Base-by-base conservation (phyloP, 345 rosid species). In the Salix exigua region DNA sequence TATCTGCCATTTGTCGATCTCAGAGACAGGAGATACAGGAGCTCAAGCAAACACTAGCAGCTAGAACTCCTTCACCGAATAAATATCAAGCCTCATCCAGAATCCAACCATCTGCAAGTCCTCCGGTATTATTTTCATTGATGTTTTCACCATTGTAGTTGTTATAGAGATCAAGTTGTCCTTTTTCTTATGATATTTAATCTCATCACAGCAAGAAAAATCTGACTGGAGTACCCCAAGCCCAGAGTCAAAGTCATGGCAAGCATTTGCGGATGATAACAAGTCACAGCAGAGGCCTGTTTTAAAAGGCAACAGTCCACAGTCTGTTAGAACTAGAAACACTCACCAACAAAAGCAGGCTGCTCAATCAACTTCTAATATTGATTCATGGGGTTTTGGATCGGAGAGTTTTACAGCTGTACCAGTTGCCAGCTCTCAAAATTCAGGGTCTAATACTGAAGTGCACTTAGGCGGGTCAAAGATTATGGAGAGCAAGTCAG, bases 21-120 rank as follows among this genome's bases (percentile, higher is more conserved):
- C 99, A 96, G 85, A 88, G 97, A 79, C 97, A 90, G 82, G 99
- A 94, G 85, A 89, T 96, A 75, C 96, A 91, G 82, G 99, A 94
- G 81, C 97, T 96, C 66, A 96, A 91, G 89, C 97, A 92, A 86
- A 88, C 87, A 73, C 83, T 90, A 69, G 91, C 87, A 51, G 81
- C 90, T 55, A 87, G 84, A 79, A 80, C 90, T 40, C 86, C 92
- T 58, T 89, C 97, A 50, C 89, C 93, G 17, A 83, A 70, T 68
- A 89, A 83, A 87, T 87, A 84, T 79, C 92, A 85, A 73, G 69
- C 79, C 78, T 81, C 91, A 40, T 62, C 90, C 25, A 89, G 85
- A 75, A 75, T 66, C 68, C 85, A 80, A 70, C 69, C 89, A 53
- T 73, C 85, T 62, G 80, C 78, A 40, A 82, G 81, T 72, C 78